Evolutionary conservation across 768 basidiomycete species (phyloP).

Genomic region (Lactarius tabidus): DNA sequence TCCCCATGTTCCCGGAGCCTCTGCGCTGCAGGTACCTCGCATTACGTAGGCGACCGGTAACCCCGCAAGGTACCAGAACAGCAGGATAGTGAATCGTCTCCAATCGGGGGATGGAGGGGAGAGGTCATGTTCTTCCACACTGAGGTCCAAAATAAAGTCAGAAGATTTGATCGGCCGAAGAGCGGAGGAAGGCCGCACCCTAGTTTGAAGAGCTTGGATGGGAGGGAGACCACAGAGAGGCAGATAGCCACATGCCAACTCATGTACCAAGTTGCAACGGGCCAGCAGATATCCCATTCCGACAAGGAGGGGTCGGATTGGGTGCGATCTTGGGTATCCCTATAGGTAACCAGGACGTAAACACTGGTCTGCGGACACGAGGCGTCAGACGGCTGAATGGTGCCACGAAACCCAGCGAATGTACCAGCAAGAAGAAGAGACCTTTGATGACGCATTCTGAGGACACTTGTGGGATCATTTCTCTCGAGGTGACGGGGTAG

Average conservation of each 20-base stretch:
- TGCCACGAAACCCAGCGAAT: background rate
- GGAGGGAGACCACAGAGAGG: conserved; percentile 14
- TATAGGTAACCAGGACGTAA: conserved; percentile 5
- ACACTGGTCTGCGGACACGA: background rate
- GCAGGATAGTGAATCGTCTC: conserved; percentile 1
- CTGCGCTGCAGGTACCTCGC: background rate
- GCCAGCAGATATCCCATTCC: conserved; percentile 21
- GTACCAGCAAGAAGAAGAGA: conserved; percentile 8
- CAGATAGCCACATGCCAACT: conserved; percentile 15
- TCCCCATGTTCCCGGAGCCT: conserved; percentile 14
- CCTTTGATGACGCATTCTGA: conserved; percentile 1
- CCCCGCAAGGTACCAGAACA: conserved; percentile 13
- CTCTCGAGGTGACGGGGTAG: background rate
- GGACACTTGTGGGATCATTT: background rate
- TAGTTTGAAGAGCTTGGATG: conserved; percentile 12
- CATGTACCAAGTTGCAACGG: conserved; percentile 19
- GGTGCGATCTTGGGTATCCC: background rate
- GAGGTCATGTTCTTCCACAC: background rate
- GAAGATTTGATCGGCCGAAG: background rate
- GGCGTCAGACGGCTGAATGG: background rate
- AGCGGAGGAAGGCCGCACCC: background rate
- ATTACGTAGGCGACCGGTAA: background rate
- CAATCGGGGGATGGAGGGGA: conserved; percentile 10
- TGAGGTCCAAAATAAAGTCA: background rate
- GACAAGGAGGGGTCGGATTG: background rate